Conservation (phyloP, 495 filamentous ascomycete species). For the Penicillium arizonense region DNA sequence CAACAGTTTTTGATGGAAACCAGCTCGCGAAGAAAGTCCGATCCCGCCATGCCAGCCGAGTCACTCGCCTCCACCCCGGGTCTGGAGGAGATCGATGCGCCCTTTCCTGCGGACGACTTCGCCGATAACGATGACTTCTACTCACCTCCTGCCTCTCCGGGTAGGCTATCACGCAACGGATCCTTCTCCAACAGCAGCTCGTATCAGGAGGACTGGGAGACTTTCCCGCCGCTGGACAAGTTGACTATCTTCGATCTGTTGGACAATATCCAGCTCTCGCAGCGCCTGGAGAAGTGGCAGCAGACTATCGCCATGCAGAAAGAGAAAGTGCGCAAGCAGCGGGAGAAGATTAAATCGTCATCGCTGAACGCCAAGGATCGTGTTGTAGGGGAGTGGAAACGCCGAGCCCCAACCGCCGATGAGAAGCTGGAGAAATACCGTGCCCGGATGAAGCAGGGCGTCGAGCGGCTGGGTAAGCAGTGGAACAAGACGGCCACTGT, state of each 20-base stretch:
- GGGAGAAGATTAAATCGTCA: constrained; percentile 65
- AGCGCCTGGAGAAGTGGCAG: constrained; percentile 86
- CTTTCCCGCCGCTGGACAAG: constrained; percentile 84
- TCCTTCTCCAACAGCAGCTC: constrained; percentile 78
- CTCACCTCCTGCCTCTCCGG: constrained; percentile 36
- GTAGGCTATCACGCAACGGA: constrained; percentile 60
- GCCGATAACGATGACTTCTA: constrained; percentile 34
- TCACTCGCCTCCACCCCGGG: constrained; percentile 29
- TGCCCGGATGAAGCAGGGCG: constrained; percentile 77
- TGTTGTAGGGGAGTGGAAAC: constrained; percentile 85
- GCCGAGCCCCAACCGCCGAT: constrained; percentile 77
- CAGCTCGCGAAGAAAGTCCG: constrained; percentile 27
- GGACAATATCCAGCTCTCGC: constrained; percentile 87
- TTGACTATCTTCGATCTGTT: constrained; percentile 89
- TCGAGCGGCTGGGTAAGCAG: constrained; percentile 79
- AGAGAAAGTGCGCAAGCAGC: constrained; percentile 79
- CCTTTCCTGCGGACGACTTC: constrained; percentile 23
- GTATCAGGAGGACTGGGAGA: constrained; percentile 87
- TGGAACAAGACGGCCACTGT: constrained; percentile 90
- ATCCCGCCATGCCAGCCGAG: constrained; percentile 20
- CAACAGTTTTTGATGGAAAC: constrained; percentile 44
- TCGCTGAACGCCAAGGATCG: constrained; percentile 61
- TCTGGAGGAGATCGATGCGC: constrained; percentile 20
- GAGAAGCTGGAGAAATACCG: constrained; percentile 91
- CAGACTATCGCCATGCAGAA: constrained; percentile 74